phyloP scores from a whole-genome alignment of 768 basidiomycete genomes.

The Lentinula raphanica region DNA sequence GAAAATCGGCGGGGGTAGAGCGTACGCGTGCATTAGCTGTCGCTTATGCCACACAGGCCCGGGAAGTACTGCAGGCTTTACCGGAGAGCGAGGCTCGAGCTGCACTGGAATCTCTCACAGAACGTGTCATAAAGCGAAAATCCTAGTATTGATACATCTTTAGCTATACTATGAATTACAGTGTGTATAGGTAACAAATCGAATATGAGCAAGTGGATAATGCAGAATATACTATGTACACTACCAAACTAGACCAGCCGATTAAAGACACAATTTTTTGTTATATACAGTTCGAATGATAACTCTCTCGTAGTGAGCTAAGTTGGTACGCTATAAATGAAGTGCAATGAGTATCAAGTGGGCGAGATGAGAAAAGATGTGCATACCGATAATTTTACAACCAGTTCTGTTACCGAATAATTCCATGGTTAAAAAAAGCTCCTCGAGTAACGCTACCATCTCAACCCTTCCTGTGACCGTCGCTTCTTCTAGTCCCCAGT shows the following conservation, averaged over 20 bases:
- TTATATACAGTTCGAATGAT: not conserved
- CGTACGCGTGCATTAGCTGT: slow-evolving; percentile 77
- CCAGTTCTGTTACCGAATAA: not conserved
- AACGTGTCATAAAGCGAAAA: slow-evolving; percentile 60
- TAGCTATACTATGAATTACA: not conserved
- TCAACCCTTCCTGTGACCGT: not conserved
- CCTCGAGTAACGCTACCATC: slow-evolving; percentile 1
- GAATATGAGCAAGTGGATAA: not conserved
- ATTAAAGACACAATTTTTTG: not conserved
- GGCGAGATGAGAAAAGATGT: not conserved
- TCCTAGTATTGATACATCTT: slow-evolving; percentile 18
- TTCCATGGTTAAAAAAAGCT: not conserved
- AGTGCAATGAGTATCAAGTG: not conserved
- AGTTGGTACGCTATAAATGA: not conserved
- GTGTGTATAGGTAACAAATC: too few species aligned
- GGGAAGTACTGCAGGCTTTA: slow-evolving; percentile 60
- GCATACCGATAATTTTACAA: not conserved
- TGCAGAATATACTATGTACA: not conserved
- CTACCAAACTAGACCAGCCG: not conserved
- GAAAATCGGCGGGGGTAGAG: slow-evolving; percentile 71
- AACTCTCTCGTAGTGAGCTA: not conserved
- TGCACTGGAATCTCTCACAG: slow-evolving; percentile 70
- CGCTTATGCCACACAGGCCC: slow-evolving; percentile 75
- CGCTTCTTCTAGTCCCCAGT: not conserved
- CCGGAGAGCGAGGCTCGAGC: slow-evolving; percentile 82